These are phyloP conservation scores for Globisporangium okanoganense DNA, from an alignment of 352 stramenopile genomes.

Conservation along the genomic window DNA sequence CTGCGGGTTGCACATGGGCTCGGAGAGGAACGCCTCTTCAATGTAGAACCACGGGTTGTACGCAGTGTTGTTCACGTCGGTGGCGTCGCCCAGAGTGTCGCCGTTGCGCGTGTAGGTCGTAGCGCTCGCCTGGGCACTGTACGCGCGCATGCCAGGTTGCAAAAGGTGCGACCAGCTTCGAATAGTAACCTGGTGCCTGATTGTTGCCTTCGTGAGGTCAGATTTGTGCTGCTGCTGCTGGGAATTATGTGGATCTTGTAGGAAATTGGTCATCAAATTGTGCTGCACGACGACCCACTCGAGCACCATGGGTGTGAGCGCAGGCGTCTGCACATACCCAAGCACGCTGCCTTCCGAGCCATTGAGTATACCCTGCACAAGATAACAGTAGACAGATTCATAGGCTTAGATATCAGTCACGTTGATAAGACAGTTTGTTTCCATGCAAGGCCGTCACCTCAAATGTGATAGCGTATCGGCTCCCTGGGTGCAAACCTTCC, in stretches of 20 bases:
- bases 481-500: slow-evolving; percentile 45
- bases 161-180: slow-evolving; percentile 39
- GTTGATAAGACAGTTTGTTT: too few relatives aligned
- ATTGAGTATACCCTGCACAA: slow-evolving; percentile 33
- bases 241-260: background rate
- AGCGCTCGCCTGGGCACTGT: slow-evolving; percentile 31
- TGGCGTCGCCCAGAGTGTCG: slow-evolving; percentile 36
- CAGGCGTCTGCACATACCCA: slow-evolving; percentile 40
- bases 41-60: slow-evolving; percentile 74
- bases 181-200: background rate
- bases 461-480: slow-evolving; percentile 53
- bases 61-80: slow-evolving; percentile 21
- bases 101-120: slow-evolving; percentile 25
- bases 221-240: background rate
- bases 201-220: background rate
- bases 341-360: slow-evolving; percentile 13
- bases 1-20: slow-evolving; percentile 46
- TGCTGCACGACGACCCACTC: slow-evolving; percentile 57
- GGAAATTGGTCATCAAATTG: slow-evolving; percentile 24
- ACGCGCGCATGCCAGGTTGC: slow-evolving; percentile 27
- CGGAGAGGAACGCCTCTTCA: slow-evolving; percentile 41
- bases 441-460: slow-evolving; percentile 25
- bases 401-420: background rate
- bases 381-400: background rate
- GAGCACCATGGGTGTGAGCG: slow-evolving; percentile 26